Evolutionary conservation across 192 early-diverging fungal species (phyloP).

Genomic region (Funneliformis geosporum): DNA sequence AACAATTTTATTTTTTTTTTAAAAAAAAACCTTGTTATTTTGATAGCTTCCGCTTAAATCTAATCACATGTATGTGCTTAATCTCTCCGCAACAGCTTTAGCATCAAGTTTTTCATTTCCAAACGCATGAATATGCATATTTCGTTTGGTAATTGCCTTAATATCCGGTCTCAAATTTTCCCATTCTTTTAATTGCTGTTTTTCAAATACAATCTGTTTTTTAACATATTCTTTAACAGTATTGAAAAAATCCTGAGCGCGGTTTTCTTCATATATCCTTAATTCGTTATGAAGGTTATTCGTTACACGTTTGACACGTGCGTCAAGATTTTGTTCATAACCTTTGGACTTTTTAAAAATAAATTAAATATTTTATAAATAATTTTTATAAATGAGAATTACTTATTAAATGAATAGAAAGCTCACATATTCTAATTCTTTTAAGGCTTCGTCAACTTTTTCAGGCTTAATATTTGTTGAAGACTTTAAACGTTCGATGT

Average conservation of each 20-base stretch:
- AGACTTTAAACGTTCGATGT: conserved; percentile 46
- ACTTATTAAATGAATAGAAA: neutral
- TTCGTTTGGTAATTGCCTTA: conserved; percentile 29
- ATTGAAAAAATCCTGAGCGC: conserved; percentile 41
- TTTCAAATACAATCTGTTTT: conserved; percentile 46
- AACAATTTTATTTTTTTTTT: too few species aligned
- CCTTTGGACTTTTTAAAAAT: conserved; percentile 33
- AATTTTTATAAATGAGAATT: neutral
- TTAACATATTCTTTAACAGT: conserved; percentile 42
- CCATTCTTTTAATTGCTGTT: conserved; percentile 45
- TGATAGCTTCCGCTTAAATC: too few species aligned
- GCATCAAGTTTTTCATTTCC: conserved; percentile 23
- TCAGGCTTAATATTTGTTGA: conserved; percentile 49
- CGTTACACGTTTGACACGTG: conserved; percentile 42
- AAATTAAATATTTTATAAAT: neutral
- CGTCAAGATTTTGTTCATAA: conserved; percentile 47
- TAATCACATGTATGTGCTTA: neutral
- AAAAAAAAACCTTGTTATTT: too few species aligned
- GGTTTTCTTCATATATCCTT: conserved; percentile 40
- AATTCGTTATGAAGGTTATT: conserved; percentile 41
- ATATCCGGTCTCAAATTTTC: conserved; percentile 37
- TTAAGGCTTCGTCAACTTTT: conserved; percentile 45
- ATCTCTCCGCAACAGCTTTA: conserved; percentile 7
- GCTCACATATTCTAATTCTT: conserved; percentile 48
- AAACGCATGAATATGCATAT: conserved; percentile 19